phyloP scores from a whole-genome alignment of 2,329 filamentous ascomycete genomes.

The Biscogniauxia mediterranea region DNA sequence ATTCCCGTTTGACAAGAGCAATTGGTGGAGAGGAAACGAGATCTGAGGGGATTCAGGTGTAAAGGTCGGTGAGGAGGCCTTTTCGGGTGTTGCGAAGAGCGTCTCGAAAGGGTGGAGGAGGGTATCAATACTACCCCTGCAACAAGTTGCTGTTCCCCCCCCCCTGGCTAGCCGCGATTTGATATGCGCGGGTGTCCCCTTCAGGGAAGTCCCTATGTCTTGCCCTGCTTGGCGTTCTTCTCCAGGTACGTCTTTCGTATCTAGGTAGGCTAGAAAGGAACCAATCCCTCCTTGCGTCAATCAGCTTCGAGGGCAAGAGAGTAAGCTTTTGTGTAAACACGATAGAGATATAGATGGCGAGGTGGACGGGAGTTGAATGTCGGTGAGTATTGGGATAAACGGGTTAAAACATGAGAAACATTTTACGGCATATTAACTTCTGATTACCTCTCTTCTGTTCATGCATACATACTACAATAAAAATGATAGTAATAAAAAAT shows the following conservation, averaged over 20 bases:
- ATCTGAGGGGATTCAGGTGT: slow-evolving; percentile 26
- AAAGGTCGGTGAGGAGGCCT: slow-evolving; percentile 32
- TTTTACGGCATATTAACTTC: background rate
- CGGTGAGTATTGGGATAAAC: slow-evolving; percentile 2
- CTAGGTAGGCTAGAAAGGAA: slow-evolving; percentile 17
- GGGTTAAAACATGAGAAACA: background rate
- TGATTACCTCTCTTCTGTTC: background rate
- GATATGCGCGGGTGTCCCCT: slow-evolving; percentile 25
- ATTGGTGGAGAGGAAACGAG: slow-evolving; percentile 29
- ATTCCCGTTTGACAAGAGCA: slow-evolving; percentile 11
- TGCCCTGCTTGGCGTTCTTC: slow-evolving; percentile 22
- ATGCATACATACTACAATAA: background rate
- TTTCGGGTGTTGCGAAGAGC: slow-evolving; percentile 39
- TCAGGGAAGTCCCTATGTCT: slow-evolving; percentile 19
- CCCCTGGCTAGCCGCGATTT: slow-evolving; percentile 21
- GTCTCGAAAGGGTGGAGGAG: slow-evolving; percentile 38
- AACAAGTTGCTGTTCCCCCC: background rate
- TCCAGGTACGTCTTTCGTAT: slow-evolving; percentile 7
- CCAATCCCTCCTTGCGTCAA: slow-evolving; percentile 3
- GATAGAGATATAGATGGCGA: slow-evolving; percentile 4
- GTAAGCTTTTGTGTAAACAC: slow-evolving; percentile 1
- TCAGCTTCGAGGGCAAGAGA: slow-evolving; percentile 2
- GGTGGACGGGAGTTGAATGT: background rate
- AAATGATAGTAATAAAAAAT: slow-evolving; percentile 1
- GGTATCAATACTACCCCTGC: slow-evolving; percentile 28